These are phyloP conservation scores for Volutella citrinella DNA, from an alignment of 2,329 filamentous ascomycete species.

Conservation along the genomic window DNA sequence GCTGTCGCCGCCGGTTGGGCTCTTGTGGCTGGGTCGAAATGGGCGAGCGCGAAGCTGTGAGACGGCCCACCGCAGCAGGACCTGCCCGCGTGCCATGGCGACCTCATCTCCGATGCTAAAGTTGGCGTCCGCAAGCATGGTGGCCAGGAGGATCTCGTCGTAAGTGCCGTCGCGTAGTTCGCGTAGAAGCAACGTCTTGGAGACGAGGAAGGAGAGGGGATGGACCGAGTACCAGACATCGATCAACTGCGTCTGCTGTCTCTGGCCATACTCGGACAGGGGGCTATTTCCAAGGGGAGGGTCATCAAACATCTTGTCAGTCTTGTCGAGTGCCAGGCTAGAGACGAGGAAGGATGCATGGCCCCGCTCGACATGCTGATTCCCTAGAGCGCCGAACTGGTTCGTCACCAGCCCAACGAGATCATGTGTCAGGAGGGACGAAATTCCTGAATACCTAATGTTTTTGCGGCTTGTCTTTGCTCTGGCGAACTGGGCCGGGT, in stretches of 20 bases:
- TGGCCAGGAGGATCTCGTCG: conserved; percentile 36
- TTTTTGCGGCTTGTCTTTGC: conserved; percentile 17
- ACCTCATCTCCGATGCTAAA: conserved; percentile 29
- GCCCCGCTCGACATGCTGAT: conserved; percentile 24
- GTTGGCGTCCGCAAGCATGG: conserved; percentile 38
- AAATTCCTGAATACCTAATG: conserved; percentile 23
- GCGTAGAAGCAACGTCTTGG: conserved; percentile 38
- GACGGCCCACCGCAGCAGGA: conserved; percentile 32
- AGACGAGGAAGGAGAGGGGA: conserved; percentile 37
- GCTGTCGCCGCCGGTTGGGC: conserved; percentile 16
- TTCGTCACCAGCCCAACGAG: conserved; percentile 28
- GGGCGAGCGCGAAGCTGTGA: conserved; percentile 30
- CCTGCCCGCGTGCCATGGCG: conserved; percentile 26
- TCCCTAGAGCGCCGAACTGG: conserved; percentile 29
- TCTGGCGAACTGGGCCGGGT: conserved; percentile 13
- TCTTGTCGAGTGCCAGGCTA: conserved; percentile 25
- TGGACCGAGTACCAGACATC: conserved; percentile 41
- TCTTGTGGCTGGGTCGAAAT: conserved; percentile 14
- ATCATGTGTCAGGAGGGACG: conserved; percentile 28
- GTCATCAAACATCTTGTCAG: conserved; percentile 30
- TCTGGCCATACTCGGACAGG: conserved; percentile 27
- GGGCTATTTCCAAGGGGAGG: conserved; percentile 20
- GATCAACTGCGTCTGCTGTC: conserved; percentile 34
- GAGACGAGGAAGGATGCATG: conserved; percentile 25
- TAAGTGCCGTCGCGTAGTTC: conserved; percentile 37